Conservation (phyloP, 1,139 yeast genomes). For the Geotrichum aggregatum region DNA sequence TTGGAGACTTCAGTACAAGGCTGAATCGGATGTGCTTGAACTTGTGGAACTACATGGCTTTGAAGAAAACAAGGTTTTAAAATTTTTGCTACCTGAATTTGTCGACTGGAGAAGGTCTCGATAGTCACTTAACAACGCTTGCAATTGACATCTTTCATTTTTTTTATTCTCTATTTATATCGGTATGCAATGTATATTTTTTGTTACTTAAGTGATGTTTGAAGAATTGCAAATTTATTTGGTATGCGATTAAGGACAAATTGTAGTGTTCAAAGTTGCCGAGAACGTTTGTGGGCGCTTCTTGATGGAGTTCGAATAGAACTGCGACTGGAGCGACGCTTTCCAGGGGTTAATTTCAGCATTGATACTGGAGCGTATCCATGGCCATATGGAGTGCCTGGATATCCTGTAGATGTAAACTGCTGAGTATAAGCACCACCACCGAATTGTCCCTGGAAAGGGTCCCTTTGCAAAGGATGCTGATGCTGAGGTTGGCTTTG, state of each 20-base stretch:
- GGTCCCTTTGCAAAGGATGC: neutral
- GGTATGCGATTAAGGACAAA: too few relatives aligned
- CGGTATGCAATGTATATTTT: too few relatives aligned
- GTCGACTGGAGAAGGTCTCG: constrained; percentile 52
- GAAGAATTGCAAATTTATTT: too few relatives aligned
- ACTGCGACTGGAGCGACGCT: neutral
- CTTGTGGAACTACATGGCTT: constrained; percentile 41
- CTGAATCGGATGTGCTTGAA: constrained; percentile 41
- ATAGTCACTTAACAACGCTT: neutral
- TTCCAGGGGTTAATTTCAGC: neutral
- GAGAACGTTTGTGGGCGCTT: neutral
- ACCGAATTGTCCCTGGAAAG: neutral
- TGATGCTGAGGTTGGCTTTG: neutral
- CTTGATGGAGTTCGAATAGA: neutral
- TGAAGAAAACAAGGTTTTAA: constrained; percentile 33
- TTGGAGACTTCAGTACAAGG: constrained; percentile 46
- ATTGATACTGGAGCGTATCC: neutral
- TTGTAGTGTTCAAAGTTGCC: neutral
- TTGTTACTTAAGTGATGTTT: too few relatives aligned
- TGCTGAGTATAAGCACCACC: neutral
- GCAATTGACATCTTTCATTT: too few relatives aligned
- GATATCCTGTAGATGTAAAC: neutral
- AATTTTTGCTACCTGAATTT: constrained; percentile 53
- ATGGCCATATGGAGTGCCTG: neutral
- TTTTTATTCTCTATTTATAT: too few relatives aligned